Evolutionary conservation across 2,329 filamentous ascomycete species (phyloP).

Genomic region (Penicillium sp.): DNA sequence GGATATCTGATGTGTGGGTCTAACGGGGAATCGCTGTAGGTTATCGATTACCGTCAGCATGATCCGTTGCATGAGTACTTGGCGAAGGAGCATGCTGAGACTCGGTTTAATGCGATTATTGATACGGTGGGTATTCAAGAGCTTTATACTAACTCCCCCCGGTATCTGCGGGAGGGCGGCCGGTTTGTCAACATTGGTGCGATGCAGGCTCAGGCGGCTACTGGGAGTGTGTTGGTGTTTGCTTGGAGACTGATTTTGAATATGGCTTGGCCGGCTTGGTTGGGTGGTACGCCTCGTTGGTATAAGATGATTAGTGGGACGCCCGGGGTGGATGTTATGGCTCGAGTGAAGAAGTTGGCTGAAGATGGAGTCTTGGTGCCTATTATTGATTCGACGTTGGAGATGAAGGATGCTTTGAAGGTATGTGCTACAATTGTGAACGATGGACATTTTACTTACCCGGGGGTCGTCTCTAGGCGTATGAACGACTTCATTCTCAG

Average conservation of each 20-base stretch:
- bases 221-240: neutral
- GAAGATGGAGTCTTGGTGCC: neutral
- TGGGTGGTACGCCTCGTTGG: neutral
- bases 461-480: neutral
- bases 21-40: neutral
- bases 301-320: neutral
- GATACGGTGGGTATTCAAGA: neutral
- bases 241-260: neutral
- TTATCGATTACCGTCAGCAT: neutral
- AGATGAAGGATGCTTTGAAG: slow-evolving; percentile 1
- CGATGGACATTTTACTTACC: neutral
- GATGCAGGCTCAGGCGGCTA: neutral
- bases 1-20: neutral
- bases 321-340: neutral
- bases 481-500: neutral
- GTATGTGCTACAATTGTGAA: neutral
- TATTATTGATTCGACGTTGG: slow-evolving; percentile 1
- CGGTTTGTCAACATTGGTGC: slow-evolving; percentile 4
- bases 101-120: neutral
- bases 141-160: neutral
- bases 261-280: neutral
- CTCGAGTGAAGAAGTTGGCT: neutral
- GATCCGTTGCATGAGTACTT: neutral
- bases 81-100: neutral
- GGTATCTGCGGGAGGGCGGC: neutral